Percentiles rank a stretch among this genome's conserved stretches.
Evolutionary conservation across 345 rosid species (phyloP).

Genomic region (Aegle marmelos): DNA sequence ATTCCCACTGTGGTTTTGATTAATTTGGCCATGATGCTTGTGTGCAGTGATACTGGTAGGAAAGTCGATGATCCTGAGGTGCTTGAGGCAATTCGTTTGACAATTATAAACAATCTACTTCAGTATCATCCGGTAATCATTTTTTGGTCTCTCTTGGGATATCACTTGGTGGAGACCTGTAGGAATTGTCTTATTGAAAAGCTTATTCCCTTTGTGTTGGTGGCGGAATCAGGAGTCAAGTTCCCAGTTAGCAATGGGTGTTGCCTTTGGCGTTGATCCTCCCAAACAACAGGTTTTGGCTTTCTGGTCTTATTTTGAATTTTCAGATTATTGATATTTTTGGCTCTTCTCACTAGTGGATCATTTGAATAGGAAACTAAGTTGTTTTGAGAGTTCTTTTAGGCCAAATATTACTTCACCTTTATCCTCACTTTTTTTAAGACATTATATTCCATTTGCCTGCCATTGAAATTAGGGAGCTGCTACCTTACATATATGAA

Average conservation of each 20-base stretch:
- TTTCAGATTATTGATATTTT: slow-evolving; percentile 15
- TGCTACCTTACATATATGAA: no score
- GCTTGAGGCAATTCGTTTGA: slow-evolving; percentile 96
- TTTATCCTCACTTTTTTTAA: background rate
- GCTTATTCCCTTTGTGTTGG: slow-evolving; percentile 20
- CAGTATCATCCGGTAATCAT: slow-evolving; percentile 85
- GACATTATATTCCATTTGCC: background rate
- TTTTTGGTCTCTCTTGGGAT: slow-evolving; percentile 9
- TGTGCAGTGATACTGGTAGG: slow-evolving; percentile 80
- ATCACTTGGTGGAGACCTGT: background rate
- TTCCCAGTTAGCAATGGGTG: slow-evolving; percentile 94
- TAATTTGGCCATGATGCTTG: slow-evolving; percentile 11
- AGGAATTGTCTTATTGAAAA: slow-evolving; percentile 2
- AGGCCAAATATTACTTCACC: background rate
- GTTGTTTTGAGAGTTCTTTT: background rate
- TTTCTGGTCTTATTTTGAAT: background rate
- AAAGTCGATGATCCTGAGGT: slow-evolving; percentile 93
- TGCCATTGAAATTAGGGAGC: background rate
- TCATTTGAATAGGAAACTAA: background rate
- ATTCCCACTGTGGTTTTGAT: slow-evolving; percentile 1
- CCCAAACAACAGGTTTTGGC: slow-evolving; percentile 56
- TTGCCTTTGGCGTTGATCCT: slow-evolving; percentile 82
- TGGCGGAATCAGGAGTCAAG: slow-evolving; percentile 77
- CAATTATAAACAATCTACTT: slow-evolving; percentile 82
- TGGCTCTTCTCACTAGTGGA: slow-evolving; percentile 3